Evolutionary conservation across 2,329 filamentous ascomycete species (phyloP), one percentile per base, ranked within the genome.

Genomic region (Penicillium sp.): DNA sequence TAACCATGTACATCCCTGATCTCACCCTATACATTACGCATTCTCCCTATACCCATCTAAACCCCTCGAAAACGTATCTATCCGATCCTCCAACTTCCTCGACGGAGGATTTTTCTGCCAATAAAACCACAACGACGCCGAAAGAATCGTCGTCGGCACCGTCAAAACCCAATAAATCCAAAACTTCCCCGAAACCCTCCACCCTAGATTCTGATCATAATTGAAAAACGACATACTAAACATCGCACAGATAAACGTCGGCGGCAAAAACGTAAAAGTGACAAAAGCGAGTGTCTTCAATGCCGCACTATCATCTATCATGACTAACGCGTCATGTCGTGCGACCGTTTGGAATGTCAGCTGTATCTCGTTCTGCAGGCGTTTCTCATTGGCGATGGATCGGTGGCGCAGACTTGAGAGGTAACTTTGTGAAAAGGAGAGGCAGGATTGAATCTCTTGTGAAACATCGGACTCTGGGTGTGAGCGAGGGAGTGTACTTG

Each of bases 251-350:
- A 84, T 75, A 62, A 84, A 85, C 0, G 83, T 85, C 0, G 81
- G 77, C 0, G 84, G 84, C 0, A 85, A 68, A 42, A 85, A 85
- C 0, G 74, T 69, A 6, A 84, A 65, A 0, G 82, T 83, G 0
- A 84, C 70, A 16, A 83, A 75, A 0, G 82, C 79, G 48, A 85
- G 75, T 0, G 80, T 81, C 67, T 80, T 82, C 82, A 85, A 84
- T 0, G 82, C 78, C 0, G 79, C 73, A 61, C 82, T 83, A 55
- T 86, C 84, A n/a, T 52, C 55, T 33, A 65, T 64, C 19, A 67
- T 66, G 6, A 60, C 52, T 5, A 56, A 53, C 13, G 68, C 66
- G 52, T 74, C 70, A 55, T 66, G 62, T 58, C 74, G 72, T 19
- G 74, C 71, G n/a, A 75, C 68, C 4, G 66, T 65, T 54, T 75